Percentiles rank a stretch among this genome's conserved stretches.
These are phyloP conservation scores for Sedum album DNA, from an alignment of 164 flowering plant species.

Conservation along the genomic window DNA sequence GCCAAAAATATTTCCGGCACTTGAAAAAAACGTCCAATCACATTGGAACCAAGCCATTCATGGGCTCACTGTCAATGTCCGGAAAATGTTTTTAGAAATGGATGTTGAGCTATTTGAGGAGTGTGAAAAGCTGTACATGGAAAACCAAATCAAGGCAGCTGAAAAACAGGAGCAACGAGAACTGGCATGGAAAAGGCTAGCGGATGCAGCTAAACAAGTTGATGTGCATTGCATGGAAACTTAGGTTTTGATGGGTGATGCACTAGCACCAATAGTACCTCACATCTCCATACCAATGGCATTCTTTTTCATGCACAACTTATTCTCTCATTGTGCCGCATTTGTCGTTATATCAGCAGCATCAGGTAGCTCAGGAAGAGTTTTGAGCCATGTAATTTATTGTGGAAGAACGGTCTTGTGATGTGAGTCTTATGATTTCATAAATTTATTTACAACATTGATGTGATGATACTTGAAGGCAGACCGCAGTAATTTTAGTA, in stretches of 20 bases:
- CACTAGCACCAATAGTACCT: background rate
- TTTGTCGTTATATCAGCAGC: background rate
- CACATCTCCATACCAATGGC: background rate
- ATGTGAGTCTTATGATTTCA: too few species aligned
- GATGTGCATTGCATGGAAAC: slow-evolving; percentile 35
- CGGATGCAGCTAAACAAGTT: too few species aligned
- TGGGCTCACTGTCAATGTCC: too few species aligned
- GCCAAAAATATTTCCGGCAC: too few species aligned
- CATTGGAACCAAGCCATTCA: too few species aligned
- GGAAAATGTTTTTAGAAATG: too few species aligned
- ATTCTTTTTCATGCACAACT: slow-evolving; percentile 3
- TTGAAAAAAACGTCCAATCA: too few species aligned
- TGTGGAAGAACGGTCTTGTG: background rate
- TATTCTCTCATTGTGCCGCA: background rate
- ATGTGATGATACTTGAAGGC: too few species aligned
- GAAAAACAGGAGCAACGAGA: slow-evolving; percentile 49
- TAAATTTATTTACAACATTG: too few species aligned
- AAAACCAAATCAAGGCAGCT: slow-evolving; percentile 40
- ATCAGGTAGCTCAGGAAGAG: slow-evolving; percentile 6
- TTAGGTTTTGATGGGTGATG: background rate
- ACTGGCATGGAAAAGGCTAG: slow-evolving; percentile 59
- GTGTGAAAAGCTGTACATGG: too few species aligned
- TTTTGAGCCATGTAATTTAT: background rate
- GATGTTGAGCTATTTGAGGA: too few species aligned
- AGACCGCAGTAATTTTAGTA: too few species aligned